Percentiles rank a stretch among this genome's conserved stretches.
phyloP scores from a whole-genome alignment of 148 eudicot genomes.

The Heliosperma pusillum region DNA sequence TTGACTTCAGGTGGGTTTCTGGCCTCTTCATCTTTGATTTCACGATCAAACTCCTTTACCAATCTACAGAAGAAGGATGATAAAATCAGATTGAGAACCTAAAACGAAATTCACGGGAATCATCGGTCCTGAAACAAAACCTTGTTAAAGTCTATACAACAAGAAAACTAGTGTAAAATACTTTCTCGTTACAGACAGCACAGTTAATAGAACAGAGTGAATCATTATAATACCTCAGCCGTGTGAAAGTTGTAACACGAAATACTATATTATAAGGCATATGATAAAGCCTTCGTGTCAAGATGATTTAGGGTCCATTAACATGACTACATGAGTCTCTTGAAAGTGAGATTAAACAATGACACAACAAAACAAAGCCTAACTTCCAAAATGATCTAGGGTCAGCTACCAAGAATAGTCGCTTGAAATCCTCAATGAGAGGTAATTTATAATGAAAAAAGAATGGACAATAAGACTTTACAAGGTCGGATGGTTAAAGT shows the following conservation, averaged over 20 bases:
- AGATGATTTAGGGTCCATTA: not conserved
- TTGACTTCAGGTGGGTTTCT: slow-evolving; percentile 75
- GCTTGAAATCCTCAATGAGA: not conserved
- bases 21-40: slow-evolving; percentile 85
- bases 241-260: not conserved
- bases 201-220: not conserved
- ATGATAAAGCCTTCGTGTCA: not conserved
- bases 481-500: too few relatives aligned
- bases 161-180: not conserved
- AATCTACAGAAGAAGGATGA: slow-evolving; percentile 37
- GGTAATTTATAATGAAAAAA: not conserved
- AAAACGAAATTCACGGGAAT: not conserved
- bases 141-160: not conserved
- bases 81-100: not conserved
- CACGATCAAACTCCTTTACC: slow-evolving; percentile 96
- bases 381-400: not conserved
- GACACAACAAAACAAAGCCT: not conserved
- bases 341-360: not conserved
- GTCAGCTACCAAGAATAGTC: not conserved
- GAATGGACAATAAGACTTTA: not conserved
- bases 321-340: not conserved
- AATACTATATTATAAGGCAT: not conserved
- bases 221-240: not conserved
- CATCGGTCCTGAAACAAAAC: not conserved
- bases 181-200: not conserved